phyloP scores from a whole-genome alignment of 2,329 filamentous ascomycete genomes.

The Escovopsis weberi region DNA sequence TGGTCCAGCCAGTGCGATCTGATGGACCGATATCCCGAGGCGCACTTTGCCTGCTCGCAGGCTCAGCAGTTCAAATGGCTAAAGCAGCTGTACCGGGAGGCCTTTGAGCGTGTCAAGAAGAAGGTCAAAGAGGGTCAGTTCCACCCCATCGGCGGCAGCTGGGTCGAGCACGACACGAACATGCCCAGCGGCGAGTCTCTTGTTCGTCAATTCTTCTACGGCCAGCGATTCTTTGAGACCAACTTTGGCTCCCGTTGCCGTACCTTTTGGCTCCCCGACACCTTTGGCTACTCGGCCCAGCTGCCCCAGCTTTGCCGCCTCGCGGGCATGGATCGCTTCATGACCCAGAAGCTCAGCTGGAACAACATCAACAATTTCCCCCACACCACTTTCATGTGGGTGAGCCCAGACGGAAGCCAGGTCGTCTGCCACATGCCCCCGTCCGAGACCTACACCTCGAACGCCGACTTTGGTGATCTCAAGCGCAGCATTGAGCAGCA shows the following conservation, averaged over 20 bases:
- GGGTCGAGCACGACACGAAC: constrained; percentile 98
- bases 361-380: constrained; percentile 99
- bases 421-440: constrained; percentile 97
- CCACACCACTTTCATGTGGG: constrained; percentile 98
- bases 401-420: constrained; percentile 85
- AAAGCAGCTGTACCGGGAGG: constrained; percentile 73
- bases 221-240: constrained; percentile 87
- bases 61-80: constrained; percentile 98
- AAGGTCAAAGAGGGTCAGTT: constrained; percentile 87
- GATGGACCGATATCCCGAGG: constrained; percentile 88
- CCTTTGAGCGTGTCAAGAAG: constrained; percentile 78
- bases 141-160: constrained; percentile 90
- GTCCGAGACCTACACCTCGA: constrained; percentile 86
- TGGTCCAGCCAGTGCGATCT: constrained; percentile 96
- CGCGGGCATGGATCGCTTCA: constrained; percentile 91
- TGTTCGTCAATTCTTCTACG: constrained; percentile 86
- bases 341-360: constrained; percentile 98
- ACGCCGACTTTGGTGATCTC: constrained; percentile 89
- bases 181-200: constrained; percentile 91
- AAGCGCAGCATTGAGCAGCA: constrained; percentile 80
- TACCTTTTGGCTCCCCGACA: constrained; percentile 97
- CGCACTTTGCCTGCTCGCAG: constrained; percentile 83
- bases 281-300: constrained; percentile 93
- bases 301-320: constrained; percentile 85
- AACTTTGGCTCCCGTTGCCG: constrained; percentile 77